A percentile compares a stretch with the other conserved stretches of the same genome.
These are phyloP conservation scores for Anethum foeniculum DNA, from an alignment of 140 eudicot species.

Conservation along the genomic window DNA sequence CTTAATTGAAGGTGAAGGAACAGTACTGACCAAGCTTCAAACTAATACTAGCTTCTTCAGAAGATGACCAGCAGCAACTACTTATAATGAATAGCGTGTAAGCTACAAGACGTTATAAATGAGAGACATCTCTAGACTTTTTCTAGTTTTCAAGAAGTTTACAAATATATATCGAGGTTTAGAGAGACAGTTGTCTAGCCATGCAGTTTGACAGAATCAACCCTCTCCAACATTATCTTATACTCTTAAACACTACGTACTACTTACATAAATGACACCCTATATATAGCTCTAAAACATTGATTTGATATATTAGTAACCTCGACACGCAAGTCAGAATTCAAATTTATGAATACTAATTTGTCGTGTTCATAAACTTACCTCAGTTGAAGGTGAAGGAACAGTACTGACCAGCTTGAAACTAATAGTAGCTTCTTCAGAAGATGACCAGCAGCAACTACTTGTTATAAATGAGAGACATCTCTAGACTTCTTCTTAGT, in stretches of 20 bases:
- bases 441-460: not conserved
- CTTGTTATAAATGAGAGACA: not conserved
- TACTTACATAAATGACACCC: too few relatives aligned
- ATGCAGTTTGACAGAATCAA: not conserved
- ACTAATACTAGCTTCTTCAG: not conserved
- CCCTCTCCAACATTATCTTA: too few relatives aligned
- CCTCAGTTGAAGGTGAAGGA: not conserved
- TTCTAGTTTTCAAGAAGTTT: not conserved
- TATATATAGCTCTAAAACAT: too few relatives aligned
- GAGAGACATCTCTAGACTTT: not conserved
- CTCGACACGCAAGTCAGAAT: too few relatives aligned
- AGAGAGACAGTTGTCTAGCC: not conserved
- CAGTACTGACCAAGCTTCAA: not conserved
- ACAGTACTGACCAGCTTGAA: not conserved
- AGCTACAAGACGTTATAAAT: too few relatives aligned
- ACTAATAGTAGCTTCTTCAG: not conserved
- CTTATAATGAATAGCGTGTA: too few relatives aligned
- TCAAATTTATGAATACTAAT: too few relatives aligned
- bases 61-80: not conserved
- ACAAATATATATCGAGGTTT: not conserved
- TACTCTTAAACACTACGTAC: too few relatives aligned
- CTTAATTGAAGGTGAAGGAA: not conserved
- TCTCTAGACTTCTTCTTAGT: not conserved
- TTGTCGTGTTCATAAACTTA: not conserved
- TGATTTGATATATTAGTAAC: too few relatives aligned